These are phyloP conservation scores for Stipa capillata DNA, from an alignment of 176 grass and related monocot genomes.

Conservation along the genomic window DNA sequence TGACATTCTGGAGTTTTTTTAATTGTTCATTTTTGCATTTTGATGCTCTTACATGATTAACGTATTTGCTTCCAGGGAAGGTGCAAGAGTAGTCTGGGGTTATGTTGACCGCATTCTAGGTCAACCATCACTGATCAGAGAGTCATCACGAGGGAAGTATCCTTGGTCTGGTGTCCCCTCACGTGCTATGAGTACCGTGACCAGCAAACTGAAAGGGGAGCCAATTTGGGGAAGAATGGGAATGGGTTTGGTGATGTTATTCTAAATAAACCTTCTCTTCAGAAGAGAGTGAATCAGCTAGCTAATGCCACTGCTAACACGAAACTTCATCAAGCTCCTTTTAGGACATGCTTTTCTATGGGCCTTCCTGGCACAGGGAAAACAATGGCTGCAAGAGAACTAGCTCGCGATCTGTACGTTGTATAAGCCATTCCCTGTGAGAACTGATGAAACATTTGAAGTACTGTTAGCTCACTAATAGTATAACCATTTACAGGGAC, in stretches of 20 bases:
- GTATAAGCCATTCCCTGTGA: background rate
- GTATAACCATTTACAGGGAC: conserved; percentile 37
- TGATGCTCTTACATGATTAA: background rate
- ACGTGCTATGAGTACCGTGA: conserved; percentile 52
- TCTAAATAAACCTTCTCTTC: conserved; percentile 89
- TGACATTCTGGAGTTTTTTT: background rate
- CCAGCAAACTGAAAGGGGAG: conserved; percentile 52
- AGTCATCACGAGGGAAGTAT: conserved; percentile 91
- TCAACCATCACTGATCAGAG: conserved; percentile 94
- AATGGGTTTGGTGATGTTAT: conserved; percentile 98
- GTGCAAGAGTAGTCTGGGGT: conserved; percentile 94
- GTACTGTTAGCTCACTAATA: background rate
- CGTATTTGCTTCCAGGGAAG: conserved; percentile 52
- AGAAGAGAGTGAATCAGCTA: conserved; percentile 85
- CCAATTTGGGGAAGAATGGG: conserved; percentile 47
- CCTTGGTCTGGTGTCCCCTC: conserved; percentile 74
- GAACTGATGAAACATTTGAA: background rate
- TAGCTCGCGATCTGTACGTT: conserved; percentile 78
- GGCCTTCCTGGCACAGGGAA: conserved; percentile 96
- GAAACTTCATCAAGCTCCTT: conserved; percentile 94
- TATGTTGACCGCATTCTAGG: conserved; percentile 98
- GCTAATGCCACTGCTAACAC: conserved; percentile 92
- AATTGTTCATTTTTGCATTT: background rate
- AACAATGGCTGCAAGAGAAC: conserved; percentile 93
- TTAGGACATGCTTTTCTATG: conserved; percentile 98